Base-by-base conservation (phyloP, 768 basidiomycete genomes). In the Calocera viscosa region DNA sequence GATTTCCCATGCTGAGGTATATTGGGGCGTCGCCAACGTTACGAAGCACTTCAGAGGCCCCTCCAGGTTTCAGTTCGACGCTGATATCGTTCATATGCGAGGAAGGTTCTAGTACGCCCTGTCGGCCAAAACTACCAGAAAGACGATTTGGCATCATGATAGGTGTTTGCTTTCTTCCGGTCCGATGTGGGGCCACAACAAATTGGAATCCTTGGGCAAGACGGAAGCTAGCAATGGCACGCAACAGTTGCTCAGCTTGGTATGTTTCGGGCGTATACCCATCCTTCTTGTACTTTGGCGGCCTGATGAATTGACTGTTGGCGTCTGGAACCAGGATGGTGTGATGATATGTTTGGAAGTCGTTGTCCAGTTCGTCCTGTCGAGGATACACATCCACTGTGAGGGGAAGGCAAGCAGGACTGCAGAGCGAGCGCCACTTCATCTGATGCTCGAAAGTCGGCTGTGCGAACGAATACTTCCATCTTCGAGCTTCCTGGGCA, bases 201-300 rank as follows among this genome's bases (percentile, higher is more conserved):
- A 97, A 91, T 74, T 97, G 95, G 76, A 97, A 98, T 24, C 94
- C 94, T 75, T 97, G 93, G 14, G 90, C 86, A 14, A 98, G 82
- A 26, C 95, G 82, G 49, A 96, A 87, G 2, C 90, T 92, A 0
- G 91, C 91, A 90, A 98, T 94, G 35, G 90, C 92, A 30, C 88
- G 84, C 89, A 98, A 71, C 64, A 78, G 67, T n/a, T 69, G 70
- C 26, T 70, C 74, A 19, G 74, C 76, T 66, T 76, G 77, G 69
- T 53, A 76, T 49, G 70, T 76, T 71, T 60, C 64, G 63, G 63
- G 30, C 8, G 53, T 60, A 32, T 60, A 60, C 30, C 53, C 53
- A 2, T 60, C 53, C 53, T 60, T 60, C 53, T 60, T 26, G 53
- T 60, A 34, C 40, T 76, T 77, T 0, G 86, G 86, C 1, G 84